phyloP scores from a whole-genome alignment of 164 flowering plant species.

The Vitis rupestris region DNA sequence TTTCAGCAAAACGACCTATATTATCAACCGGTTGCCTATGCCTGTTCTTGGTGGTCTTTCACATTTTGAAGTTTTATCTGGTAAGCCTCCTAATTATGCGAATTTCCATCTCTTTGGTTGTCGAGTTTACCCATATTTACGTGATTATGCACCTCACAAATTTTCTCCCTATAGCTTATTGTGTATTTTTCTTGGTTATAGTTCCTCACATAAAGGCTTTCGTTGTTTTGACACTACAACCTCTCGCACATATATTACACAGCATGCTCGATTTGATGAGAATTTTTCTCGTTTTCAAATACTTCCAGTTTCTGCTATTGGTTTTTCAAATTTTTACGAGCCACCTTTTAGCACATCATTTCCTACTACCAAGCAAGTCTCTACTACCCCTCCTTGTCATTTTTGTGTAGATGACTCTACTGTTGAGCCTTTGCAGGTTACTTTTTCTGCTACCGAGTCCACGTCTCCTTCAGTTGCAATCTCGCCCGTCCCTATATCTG shows the following conservation, averaged over 20 bases:
- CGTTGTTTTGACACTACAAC: constrained; percentile 2
- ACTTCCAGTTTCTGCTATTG: not conserved
- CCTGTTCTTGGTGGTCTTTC: not conserved
- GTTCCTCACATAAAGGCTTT: constrained; percentile 2
- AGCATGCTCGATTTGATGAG: constrained; percentile 6
- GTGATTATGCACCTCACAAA: constrained; percentile 9
- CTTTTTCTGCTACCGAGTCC: no score
- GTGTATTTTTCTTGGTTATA: constrained; percentile 5
- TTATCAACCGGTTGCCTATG: no score
- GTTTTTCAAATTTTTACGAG: not conserved
- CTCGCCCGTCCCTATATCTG: no score
- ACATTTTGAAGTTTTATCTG: constrained; percentile 8
- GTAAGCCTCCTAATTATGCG: constrained; percentile 2
- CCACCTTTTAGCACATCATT: not conserved
- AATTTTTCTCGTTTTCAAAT: not conserved
- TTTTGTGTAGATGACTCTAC: no score
- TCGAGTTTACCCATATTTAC: constrained; percentile 9
- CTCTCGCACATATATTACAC: not conserved
- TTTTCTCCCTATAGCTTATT: constrained; percentile 1
- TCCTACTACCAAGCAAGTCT: no score
- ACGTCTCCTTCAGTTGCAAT: no score
- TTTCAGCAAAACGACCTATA: not conserved
- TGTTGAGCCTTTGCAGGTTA: no score
- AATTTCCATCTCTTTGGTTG: constrained; percentile 10
- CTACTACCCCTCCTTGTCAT: no score